A percentile compares a stretch with the other conserved stretches of the same genome.
These are phyloP conservation scores for Onygenales sp. DNA, from an alignment of 2,329 filamentous ascomycete genomes.

Conservation along the genomic window DNA sequence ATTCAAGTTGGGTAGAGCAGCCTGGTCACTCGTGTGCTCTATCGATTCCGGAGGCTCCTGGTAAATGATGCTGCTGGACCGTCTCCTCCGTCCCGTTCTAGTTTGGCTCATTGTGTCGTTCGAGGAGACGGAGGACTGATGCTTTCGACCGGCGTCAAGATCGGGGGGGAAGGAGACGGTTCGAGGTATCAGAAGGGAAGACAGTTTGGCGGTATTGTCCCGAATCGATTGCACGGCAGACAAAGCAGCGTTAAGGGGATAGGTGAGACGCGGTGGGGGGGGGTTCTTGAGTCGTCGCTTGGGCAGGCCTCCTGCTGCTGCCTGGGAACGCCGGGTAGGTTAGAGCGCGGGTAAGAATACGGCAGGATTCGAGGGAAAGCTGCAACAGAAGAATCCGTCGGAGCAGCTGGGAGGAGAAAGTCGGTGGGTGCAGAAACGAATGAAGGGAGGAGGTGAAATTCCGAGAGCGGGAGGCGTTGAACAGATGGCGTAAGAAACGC, in stretches of 20 bases:
- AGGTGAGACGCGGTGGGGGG: background rate
- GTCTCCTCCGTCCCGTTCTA: constrained; percentile 68
- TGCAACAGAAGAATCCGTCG: too few species aligned
- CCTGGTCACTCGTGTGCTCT: constrained; percentile 96
- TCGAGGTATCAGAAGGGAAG: constrained; percentile 80
- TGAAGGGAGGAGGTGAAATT: background rate
- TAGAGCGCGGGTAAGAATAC: background rate
- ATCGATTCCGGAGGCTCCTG: constrained; percentile 93
- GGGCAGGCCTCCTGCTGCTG: background rate
- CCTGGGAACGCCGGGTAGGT: background rate
- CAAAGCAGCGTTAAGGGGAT: background rate
- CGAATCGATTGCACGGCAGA: background rate
- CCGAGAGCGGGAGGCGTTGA: background rate
- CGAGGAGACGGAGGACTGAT: constrained; percentile 39
- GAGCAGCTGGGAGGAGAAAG: background rate
- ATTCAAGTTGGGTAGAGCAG: constrained; percentile 87
- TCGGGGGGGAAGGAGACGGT: constrained; percentile 87
- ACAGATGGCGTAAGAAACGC: background rate
- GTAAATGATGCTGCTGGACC: constrained; percentile 97
- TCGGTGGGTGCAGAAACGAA: background rate
- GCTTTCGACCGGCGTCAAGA: constrained; percentile 54
- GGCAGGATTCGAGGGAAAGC: too few species aligned
- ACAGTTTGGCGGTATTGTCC: constrained; percentile 85
- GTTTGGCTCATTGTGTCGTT: constrained; percentile 54
- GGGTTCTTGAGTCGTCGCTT: background rate